A percentile compares a stretch with the other conserved stretches of the same genome.
Evolutionary conservation across 805 yeast species (phyloP).

Genomic region (Isabelozyma rhagii): DNA sequence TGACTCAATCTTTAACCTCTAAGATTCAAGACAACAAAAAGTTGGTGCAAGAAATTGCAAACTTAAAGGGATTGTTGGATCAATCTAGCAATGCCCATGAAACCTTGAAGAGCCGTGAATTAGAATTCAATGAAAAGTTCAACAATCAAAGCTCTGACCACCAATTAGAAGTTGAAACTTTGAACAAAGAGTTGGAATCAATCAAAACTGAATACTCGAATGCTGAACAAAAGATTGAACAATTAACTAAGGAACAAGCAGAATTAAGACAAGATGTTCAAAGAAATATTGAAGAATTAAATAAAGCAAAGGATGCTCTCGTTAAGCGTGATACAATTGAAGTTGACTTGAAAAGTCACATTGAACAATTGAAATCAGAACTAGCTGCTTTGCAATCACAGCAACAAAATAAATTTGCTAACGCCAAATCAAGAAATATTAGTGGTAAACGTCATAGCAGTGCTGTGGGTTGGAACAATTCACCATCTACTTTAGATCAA

Average conservation of each 20-base stretch:
- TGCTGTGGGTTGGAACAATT: slow-evolving; percentile 30
- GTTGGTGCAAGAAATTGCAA: slow-evolving; percentile 58
- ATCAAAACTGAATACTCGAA: slow-evolving; percentile 55
- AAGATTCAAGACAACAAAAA: slow-evolving; percentile 81
- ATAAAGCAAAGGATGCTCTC: slow-evolving; percentile 55
- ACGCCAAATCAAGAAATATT: slow-evolving; percentile 27
- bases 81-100: slow-evolving; percentile 55
- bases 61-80: slow-evolving; percentile 42
- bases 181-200: slow-evolving; percentile 54
- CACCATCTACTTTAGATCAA: slow-evolving; percentile 33
- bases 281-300: slow-evolving; percentile 58
- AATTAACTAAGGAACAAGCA: slow-evolving; percentile 58
- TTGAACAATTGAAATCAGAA: slow-evolving; percentile 52
- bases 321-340: slow-evolving; percentile 61
- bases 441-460: slow-evolving; percentile 41
- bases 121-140: slow-evolving; percentile 47
- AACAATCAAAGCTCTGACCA: slow-evolving; percentile 47
- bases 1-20: slow-evolving; percentile 78
- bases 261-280: slow-evolving; percentile 63
- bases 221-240: slow-evolving; percentile 58
- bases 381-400: slow-evolving; percentile 44
- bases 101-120: slow-evolving; percentile 51
- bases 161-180: slow-evolving; percentile 41
- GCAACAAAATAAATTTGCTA: slow-evolving; percentile 25
- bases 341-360: slow-evolving; percentile 61